Percentiles rank a stretch among this genome's conserved stretches.
Conservation (phyloP, 192 early-diverging fungal genomes). For the Physocladia obscura region DNA sequence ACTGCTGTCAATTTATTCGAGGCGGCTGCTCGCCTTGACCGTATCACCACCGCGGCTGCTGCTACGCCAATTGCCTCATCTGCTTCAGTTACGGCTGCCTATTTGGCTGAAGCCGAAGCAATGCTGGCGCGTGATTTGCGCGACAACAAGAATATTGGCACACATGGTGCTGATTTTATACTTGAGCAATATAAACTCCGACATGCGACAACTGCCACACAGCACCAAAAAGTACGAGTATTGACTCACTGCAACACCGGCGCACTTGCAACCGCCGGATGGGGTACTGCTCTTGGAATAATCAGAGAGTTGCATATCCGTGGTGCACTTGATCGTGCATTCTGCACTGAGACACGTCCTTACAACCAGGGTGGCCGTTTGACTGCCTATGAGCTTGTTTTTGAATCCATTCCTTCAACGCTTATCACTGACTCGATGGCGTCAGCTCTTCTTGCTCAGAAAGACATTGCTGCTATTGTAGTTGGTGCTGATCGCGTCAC, state of each 20-base stretch:
- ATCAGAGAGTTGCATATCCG: conserved; percentile 70
- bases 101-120: conserved; percentile 70
- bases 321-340: conserved; percentile 69
- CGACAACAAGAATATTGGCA: conserved; percentile 87
- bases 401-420: conserved; percentile 89
- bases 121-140: conserved; percentile 84
- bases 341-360: conserved; percentile 94
- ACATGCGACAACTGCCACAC: conserved; percentile 8
- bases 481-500: conserved; percentile 97
- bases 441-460: conserved; percentile 70
- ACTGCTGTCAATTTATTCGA: conserved; percentile 97
- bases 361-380: conserved; percentile 97
- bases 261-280: conserved; percentile 58
- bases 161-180: conserved; percentile 74
- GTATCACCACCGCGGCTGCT: conserved; percentile 14
- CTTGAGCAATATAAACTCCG: conserved; percentile 29
- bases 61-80: conserved; percentile 22
- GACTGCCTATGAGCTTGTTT: conserved; percentile 90
- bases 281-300: conserved; percentile 94
- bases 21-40: conserved; percentile 56
- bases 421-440: conserved; percentile 91
- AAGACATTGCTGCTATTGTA: conserved; percentile 78
- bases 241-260: conserved; percentile 98
- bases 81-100: conserved; percentile 55
- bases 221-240: conserved; percentile 45